These are phyloP conservation scores for Blepharisma undulans DNA, from an alignment of 169 alveolate genomes.

Conservation along the genomic window DNA sequence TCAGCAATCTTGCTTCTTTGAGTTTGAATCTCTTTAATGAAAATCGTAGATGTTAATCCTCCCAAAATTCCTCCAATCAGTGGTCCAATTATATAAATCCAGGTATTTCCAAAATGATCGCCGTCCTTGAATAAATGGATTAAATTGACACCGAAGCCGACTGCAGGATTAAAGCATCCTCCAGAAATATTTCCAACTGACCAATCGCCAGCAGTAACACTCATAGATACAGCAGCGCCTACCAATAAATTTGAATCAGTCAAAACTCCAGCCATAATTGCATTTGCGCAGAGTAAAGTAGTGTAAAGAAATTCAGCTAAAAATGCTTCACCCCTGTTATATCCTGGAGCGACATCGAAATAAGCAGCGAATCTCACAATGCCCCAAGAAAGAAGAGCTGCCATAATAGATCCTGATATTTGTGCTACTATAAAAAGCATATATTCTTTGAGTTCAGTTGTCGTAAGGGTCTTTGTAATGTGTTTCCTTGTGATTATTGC, in stretches of 20 bases:
- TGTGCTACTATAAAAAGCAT: neutral
- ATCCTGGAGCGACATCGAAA: neutral
- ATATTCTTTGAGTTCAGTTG: neutral
- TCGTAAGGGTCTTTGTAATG: neutral
- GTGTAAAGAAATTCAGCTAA: conserved; percentile 30
- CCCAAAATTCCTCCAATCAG: conserved; percentile 29
- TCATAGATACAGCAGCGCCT: conserved; percentile 6
- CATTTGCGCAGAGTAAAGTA: neutral
- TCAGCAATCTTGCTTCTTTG: neutral
- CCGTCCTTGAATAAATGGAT: neutral
- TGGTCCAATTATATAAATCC: conserved; percentile 27
- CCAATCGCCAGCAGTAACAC: conserved; percentile 18
- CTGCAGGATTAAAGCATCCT: conserved; percentile 27
- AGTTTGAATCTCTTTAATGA: neutral
- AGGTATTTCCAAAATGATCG: conserved; percentile 6
- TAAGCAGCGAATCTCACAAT: neutral
- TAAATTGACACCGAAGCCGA: conserved; percentile 18
- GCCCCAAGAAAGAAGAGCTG: conserved; percentile 13
- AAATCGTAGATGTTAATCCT: neutral
- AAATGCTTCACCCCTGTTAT: neutral
- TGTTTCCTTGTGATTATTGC: neutral
- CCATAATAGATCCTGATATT: neutral
- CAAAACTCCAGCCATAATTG: conserved; percentile 15
- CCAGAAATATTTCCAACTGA: conserved; percentile 9
- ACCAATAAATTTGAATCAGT: neutral